Evolutionary conservation across 2,329 filamentous ascomycete species (phyloP), one percentile per base, ranked within the genome.

Genomic region (Didymella pomorum): DNA sequence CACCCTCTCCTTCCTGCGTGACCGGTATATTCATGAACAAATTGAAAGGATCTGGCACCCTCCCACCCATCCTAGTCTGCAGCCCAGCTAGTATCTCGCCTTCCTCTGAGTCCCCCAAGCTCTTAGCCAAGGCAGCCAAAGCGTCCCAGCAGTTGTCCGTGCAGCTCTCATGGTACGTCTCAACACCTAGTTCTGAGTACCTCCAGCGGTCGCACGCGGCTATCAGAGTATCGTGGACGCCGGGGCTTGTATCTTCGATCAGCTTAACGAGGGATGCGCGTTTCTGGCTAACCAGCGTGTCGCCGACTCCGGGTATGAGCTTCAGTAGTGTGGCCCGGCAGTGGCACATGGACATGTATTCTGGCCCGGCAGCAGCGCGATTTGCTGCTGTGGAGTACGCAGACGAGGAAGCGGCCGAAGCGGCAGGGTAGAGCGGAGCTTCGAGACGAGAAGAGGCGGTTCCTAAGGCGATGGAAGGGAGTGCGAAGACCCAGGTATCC

Each of bases 401-500:
- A 9, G 63, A 56, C 7, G 63, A 61, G 1, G 71, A 71, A 10
- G 61, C 50, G 14, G 69, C 35, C 14, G 64, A 71, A 2, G 67
- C 64, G 52, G 67, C 70, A 25, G 72, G 72, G 39, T 68, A 74
- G 35, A 75, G 57, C 3, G 71, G 61, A 4, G 71, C 72, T 56
- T 66, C 62, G 55, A 68, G 33, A 37, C 64, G 68, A n/a, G 67
- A 61, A n/a, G 66, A 67, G 16, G 60, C 21, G 18, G 63, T 68
- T 11, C 50, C 50, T 16, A 55, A 47, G n/a, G 71, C 55, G 26
- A 23, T 35, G 1, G 65, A 56, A 5, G 72, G 70, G 0, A 79
- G 69, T 11, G 78, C 76, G 58, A 83, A 79, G 3, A 79, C 79
- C 79, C 79, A 83, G 44, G 81, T 82, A 63, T 83, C 81, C 39